Percentiles rank a stretch among this genome's conserved stretches.
Evolutionary conservation across 2,329 filamentous ascomycete genomes (phyloP).

Genomic region (Sporothrix luriei): DNA sequence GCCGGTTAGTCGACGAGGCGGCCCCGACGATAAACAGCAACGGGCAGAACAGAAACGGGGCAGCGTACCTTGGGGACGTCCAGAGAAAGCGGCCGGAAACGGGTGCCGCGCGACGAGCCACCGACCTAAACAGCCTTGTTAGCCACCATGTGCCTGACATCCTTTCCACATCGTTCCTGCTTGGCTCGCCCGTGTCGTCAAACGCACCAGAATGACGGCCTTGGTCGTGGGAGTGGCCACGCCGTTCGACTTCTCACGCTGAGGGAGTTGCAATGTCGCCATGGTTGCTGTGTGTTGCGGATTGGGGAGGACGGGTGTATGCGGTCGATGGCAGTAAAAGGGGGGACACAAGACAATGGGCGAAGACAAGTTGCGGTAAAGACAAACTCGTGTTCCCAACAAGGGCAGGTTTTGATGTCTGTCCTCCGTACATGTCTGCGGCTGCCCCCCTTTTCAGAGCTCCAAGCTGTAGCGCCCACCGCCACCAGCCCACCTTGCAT

Average conservation of each 20-base stretch:
- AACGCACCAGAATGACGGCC: slow-evolving; percentile 84
- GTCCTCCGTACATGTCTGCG: background rate
- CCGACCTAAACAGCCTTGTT: slow-evolving; percentile 67
- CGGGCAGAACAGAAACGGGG: too few species aligned
- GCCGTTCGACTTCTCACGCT: slow-evolving; percentile 55
- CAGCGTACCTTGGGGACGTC: slow-evolving; percentile 83
- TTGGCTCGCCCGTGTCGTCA: background rate
- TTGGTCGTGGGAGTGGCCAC: slow-evolving; percentile 69
- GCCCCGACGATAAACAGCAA: background rate
- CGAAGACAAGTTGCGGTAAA: background rate
- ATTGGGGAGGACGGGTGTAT: background rate
- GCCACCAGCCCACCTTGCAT: slow-evolving; percentile 5
- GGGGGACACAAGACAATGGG: background rate
- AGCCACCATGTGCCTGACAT: slow-evolving; percentile 29
- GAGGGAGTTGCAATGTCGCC: slow-evolving; percentile 59
- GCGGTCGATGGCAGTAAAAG: background rate
- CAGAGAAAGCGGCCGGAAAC: slow-evolving; percentile 91
- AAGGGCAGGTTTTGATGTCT: slow-evolving; percentile 23
- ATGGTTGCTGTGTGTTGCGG: slow-evolving; percentile 43
- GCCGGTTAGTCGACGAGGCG: background rate
- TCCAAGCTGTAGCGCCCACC: slow-evolving; percentile 17
- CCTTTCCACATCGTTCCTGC: background rate
- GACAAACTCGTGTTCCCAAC: slow-evolving; percentile 2
- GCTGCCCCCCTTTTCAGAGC: slow-evolving; percentile 17
- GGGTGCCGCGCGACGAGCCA: slow-evolving; percentile 90